Conservation (phyloP, 2,329 filamentous ascomycete genomes). For the Penicillium sp. region DNA sequence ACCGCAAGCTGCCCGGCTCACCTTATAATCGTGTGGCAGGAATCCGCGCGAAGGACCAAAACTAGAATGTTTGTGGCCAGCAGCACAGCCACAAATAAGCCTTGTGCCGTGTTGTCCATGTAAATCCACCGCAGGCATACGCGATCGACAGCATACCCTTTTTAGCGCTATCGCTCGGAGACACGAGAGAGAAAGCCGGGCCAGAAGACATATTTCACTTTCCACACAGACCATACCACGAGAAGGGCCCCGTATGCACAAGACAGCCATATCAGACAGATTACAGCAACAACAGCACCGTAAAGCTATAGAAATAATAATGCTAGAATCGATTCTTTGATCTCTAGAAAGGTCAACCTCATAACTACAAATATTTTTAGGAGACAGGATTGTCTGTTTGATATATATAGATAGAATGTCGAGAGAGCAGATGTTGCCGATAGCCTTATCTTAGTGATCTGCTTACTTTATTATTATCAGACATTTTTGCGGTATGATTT, state of each 20-base stretch:
- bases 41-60: not conserved
- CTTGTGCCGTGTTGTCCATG: not conserved
- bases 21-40: not conserved
- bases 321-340: slow-evolving; percentile 3
- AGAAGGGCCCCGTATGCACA: not conserved
- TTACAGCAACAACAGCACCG: not conserved
- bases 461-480: slow-evolving; percentile 1
- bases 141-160: not conserved
- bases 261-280: not conserved
- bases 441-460: slow-evolving; percentile 1
- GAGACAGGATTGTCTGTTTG: not conserved
- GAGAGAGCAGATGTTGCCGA: not conserved
- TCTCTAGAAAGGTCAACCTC: not conserved
- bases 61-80: slow-evolving; percentile 3
- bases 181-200: not conserved
- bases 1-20: not conserved
- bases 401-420: slow-evolving; percentile 2
- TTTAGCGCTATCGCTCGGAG: not conserved
- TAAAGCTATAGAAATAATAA: not conserved
- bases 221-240: not conserved
- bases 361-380: slow-evolving; percentile 4
- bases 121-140: not conserved
- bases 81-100: not conserved
- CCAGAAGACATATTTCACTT: not conserved
- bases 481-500: slow-evolving; percentile 1